Evolutionary conservation across 257 asterid species (phyloP), one percentile per base, ranked within the genome.

Genomic region (Solanum sejunctum): DNA sequence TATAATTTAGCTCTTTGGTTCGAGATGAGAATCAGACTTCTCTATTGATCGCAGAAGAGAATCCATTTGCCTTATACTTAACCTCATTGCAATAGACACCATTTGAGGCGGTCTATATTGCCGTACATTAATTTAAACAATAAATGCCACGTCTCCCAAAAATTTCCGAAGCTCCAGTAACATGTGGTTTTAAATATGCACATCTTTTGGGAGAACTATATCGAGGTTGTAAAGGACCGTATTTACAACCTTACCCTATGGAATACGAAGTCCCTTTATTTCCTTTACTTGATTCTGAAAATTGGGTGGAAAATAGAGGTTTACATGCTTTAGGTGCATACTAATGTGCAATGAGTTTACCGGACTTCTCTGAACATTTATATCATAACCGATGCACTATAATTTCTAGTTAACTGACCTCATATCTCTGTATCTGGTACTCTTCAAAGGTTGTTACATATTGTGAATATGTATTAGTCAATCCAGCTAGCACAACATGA

Each of bases 391-490:
- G 13, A 60, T 64, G 78, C 17, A 86, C 2, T 55, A 61, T 43
- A 6, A 16, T 16, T 41, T 49, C 54, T 0, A 73, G 73, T 61
- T 32, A 80, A 91, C 95, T 88, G 47, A 96, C 99, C 98, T 96
- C 99, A 11, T 97, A 97, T 97, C 99, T 90, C 92, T 97, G 99
- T n/a, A 95, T 90, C 89, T 91, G 79, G 87, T 97, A 97, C 85
- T 97, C 99, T 93, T 97, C 99, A 81, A 90, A 86, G 64, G 99
- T 97, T 12, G 99, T 93, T 84, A 97, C 88, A 36, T 97, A 95
- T 82, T 97, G 99, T 54, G 99, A 97, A 84, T 97, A 97, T 67
- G 98, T 93, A 85, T 97, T 97, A 84, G 98, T 91, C 93, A 97
- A 88, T 70, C 99, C 99, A 86, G 99, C 97, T 85, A 97, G 93